Conservation (phyloP, 768 basidiomycete species). For the Lanmaoa pseudosensibilis region DNA sequence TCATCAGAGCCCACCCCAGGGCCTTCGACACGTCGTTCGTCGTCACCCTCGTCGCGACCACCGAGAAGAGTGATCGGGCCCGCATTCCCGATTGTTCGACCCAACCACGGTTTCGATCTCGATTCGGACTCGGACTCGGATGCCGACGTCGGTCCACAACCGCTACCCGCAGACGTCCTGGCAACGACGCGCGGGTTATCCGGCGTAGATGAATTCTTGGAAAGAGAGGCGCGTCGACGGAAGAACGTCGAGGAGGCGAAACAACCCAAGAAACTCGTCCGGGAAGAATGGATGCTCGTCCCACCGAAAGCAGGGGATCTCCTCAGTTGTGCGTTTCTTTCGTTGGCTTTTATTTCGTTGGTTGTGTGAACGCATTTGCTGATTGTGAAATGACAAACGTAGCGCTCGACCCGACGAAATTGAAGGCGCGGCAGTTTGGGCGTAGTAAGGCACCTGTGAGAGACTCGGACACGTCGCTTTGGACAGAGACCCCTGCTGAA, state of each 20-base stretch:
- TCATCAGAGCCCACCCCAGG: constrained; percentile 23
- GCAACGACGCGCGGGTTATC: constrained; percentile 46
- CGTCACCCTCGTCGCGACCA: constrained; percentile 12
- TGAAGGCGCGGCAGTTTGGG: constrained; percentile 81
- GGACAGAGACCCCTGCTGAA: constrained; percentile 98
- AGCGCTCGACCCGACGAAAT: constrained; percentile 87
- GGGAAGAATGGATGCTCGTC: constrained; percentile 98
- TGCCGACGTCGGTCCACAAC: constrained; percentile 84
- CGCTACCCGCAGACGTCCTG: constrained; percentile 49
- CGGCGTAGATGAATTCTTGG: constrained; percentile 80
- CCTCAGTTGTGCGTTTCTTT: constrained; percentile 62
- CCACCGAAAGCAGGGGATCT: constrained; percentile 84
- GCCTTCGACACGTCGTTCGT: constrained; percentile 22
- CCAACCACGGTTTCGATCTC: constrained; percentile 22
- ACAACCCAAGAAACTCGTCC: constrained; percentile 73
- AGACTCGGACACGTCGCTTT: constrained; percentile 62
- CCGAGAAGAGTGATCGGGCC: constrained; percentile 50
- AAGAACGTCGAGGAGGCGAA: constrained; percentile 76
- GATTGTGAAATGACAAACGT: neutral
- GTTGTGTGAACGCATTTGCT: neutral
- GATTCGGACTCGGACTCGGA: constrained; percentile 50
- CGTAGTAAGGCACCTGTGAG: constrained; percentile 45
- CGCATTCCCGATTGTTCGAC: constrained; percentile 44
- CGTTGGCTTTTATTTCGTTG: no score
- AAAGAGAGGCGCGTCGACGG: constrained; percentile 75